Evolutionary conservation across 768 basidiomycete species (phyloP), one percentile per base, ranked within the genome.

Genomic region (Atractiella rhizophila): DNA sequence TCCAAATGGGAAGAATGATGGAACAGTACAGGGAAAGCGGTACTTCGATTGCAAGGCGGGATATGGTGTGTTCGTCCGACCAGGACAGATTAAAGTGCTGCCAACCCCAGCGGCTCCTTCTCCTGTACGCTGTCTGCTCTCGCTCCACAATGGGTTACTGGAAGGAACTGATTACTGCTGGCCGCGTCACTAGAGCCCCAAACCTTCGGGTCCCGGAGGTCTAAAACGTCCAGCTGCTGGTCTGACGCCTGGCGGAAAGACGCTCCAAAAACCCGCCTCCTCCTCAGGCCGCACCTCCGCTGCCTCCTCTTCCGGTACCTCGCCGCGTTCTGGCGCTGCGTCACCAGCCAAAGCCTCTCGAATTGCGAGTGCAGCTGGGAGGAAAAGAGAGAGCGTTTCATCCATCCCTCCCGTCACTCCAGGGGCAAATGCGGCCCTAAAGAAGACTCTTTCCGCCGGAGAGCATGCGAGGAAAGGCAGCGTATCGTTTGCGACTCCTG

Each of bases 1-100:
- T 51, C 60, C 70, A 7, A 74, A 69, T 33, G 91, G 91, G 28
- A 98, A 96, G 73, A 98, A 98, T 63, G 80, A 96, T 51, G 91
- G 91, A 1, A 68, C 71, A 1, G 76, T 98, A 7, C 64, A 74
- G 27, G 82, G 49, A 8, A 44, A 43, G 36, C 47, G 59, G 2
- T 98, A 96, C 62, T 98, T 98, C 58, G 64, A 62, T 15, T 94
- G 83, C 62, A 68, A 67, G 52, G 62, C 65, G 35, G 63, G 64
- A 24, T 63, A 79, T 62, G 91, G 91, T 35, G 76, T 96, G 23
- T 96, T 98, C 56, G 74, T 94, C 5, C 66, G 79, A 27, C 70
- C 77, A 0, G 76, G 76, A 54, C 77, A 82, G 57, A 78, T 94
- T 47, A 79, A 69, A 55, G 10, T 47, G 0, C 26, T 35, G 2